A percentile compares a stretch with the other conserved stretches of the same genome.
phyloP scores from a whole-genome alignment of 2,329 filamentous ascomycete genomes.

The Colletotrichum eleusines region DNA sequence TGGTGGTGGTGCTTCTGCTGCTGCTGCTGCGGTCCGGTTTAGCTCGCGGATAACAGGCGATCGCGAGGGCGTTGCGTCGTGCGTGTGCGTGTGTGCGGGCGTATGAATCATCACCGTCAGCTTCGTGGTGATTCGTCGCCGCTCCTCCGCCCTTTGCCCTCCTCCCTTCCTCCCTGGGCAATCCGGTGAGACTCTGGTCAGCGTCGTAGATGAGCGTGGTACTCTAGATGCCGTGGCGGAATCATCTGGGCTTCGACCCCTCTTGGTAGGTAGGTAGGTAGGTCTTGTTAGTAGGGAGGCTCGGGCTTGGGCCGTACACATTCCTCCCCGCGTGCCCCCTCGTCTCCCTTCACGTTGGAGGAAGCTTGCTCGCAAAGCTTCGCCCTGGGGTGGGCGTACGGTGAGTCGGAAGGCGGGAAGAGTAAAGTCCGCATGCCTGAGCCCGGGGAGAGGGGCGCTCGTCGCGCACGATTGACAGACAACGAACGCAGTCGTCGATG shows the following conservation, averaged over 20 bases:
- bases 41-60: not conserved
- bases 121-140: not conserved
- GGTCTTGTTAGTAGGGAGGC: not conserved
- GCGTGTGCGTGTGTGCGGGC: not conserved
- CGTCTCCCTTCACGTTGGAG: not conserved
- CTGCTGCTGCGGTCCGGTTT: slow-evolving; percentile 2
- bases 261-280: not conserved
- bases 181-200: not conserved
- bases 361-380: not conserved
- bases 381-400: not conserved
- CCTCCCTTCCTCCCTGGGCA: not conserved
- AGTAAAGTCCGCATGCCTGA: not conserved
- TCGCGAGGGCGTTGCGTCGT: not conserved
- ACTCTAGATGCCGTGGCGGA: not conserved
- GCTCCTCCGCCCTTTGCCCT: not conserved
- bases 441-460: not conserved
- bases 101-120: not conserved
- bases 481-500: not conserved
- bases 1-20: too few relatives aligned
- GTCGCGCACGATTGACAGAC: not conserved
- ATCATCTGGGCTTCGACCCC: not conserved
- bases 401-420: not conserved
- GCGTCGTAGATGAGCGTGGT: not conserved
- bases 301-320: not conserved
- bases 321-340: not conserved